Evolutionary conservation across 768 basidiomycete genomes (phyloP), one percentile per base, ranked within the genome.

Genomic region (Serendipita indica): DNA sequence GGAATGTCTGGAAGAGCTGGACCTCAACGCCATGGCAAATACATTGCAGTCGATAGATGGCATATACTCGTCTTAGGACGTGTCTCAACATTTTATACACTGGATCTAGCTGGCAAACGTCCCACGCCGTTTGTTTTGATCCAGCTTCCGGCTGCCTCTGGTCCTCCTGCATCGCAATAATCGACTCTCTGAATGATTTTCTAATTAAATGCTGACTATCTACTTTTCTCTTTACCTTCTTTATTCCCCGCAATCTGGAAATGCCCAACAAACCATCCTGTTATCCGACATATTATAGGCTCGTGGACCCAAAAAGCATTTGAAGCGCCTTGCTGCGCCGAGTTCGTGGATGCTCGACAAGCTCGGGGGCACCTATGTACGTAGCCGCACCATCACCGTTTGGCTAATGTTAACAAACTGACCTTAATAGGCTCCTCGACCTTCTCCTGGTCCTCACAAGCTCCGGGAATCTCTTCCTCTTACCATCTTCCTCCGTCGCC

Each of bases 321-420:
- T 97, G 77, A 97, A 97, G 81, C 88, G 94, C 69, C 82, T 98
- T 61, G 83, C 84, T 65, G 96, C 96, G 62, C 96, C 96, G 63
- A 94, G 91, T 46, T 86, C 90, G 77, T 99, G 96, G 96, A 97
- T 99, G 93, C 81, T 99, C 63, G 91, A 98, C 80, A 99, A 99
- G 78, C 75, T 99, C 68, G 84, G 87, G 74, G 90, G 90, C 61
- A 91, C 90, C 65, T 94, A 89, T 67, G 90, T 91, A 73, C 71
- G 86, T 73, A 62, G n/a, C n/a, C n/a, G n/a, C n/a, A n/a, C n/a
- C 59, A 30, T 61, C 58, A 30, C 20, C 20, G n/a, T 30, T 49
- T 14, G 14, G 10, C 22, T 2, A 28, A 4, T 28, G 28, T 1
- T 12, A n/a, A n/a, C n/a, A 14, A 16, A 1, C 33, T 0, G 2